Conservation (phyloP, 1,139 yeast genomes). For the Saccharomyces pastorianus region DNA sequence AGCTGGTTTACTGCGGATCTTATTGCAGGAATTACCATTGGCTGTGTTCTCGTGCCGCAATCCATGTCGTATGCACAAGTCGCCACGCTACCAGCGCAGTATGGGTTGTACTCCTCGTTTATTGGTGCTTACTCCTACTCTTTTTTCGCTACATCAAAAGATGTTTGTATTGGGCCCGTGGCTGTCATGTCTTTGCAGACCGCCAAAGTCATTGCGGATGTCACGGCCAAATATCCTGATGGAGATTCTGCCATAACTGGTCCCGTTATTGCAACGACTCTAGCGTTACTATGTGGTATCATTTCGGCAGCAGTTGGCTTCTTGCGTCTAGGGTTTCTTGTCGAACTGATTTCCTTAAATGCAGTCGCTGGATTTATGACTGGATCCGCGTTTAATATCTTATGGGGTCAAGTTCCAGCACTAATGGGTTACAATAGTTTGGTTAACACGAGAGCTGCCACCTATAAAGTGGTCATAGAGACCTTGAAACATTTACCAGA, state of each 20-base stretch:
- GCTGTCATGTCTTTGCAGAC: constrained; percentile 93
- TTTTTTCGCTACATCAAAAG: constrained; percentile 89
- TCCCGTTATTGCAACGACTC: constrained; percentile 69
- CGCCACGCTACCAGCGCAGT: constrained; percentile 75
- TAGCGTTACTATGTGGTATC: constrained; percentile 77
- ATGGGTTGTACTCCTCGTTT: constrained; percentile 85
- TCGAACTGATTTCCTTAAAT: constrained; percentile 83
- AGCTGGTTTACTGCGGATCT: constrained; percentile 77
- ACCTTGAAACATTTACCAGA: constrained; percentile 63
- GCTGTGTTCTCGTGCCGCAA: constrained; percentile 89
- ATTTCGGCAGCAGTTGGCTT: constrained; percentile 77
- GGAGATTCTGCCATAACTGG: constrained; percentile 34
- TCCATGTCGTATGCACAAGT: constrained; percentile 90
- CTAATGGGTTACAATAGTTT: constrained; percentile 63
- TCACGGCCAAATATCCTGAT: constrained; percentile 39
- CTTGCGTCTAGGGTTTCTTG: constrained; percentile 74
- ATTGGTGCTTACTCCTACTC: constrained; percentile 86
- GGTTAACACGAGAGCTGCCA: constrained; percentile 66
- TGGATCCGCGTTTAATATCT: constrained; percentile 81
- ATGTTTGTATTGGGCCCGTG: constrained; percentile 93
- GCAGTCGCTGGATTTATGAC: constrained; percentile 95
- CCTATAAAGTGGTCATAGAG: constrained; percentile 63
- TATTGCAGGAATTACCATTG: constrained; percentile 89
- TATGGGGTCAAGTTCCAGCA: constrained; percentile 78
- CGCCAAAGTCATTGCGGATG: constrained; percentile 64